phyloP scores from a whole-genome alignment of 108 stramenopile genomes.

The Cyclotella sp. region DNA sequence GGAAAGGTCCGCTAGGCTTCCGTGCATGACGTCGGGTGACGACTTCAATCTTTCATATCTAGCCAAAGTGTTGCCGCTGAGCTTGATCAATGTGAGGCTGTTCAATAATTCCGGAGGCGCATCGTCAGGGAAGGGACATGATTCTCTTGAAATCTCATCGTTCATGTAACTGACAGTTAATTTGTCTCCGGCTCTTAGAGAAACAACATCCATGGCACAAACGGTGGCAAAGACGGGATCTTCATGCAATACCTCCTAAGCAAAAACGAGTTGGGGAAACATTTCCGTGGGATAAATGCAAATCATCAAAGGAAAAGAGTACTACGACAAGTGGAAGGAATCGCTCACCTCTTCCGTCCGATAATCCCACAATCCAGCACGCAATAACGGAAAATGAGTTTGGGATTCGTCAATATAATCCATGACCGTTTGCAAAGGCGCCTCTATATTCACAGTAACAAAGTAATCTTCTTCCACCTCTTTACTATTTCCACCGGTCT shows the following conservation, averaged over 20 bases:
- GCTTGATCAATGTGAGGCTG: constrained; percentile 43
- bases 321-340: no score
- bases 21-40: constrained; percentile 18
- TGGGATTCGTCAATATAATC: constrained; percentile 51
- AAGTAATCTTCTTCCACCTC: constrained; percentile 53
- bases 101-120: constrained; percentile 48
- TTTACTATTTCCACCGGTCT: constrained; percentile 18
- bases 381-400: constrained; percentile 47
- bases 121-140: constrained; percentile 42
- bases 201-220: constrained; percentile 51
- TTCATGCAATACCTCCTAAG: constrained; percentile 38
- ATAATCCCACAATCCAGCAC: constrained; percentile 53
- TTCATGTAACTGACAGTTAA: constrained; percentile 50
- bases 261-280: no score
- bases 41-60: constrained; percentile 48
- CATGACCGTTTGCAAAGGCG: constrained; percentile 51
- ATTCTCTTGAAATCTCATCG: constrained; percentile 49
- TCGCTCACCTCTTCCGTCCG: constrained; percentile 31
- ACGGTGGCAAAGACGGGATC: constrained; percentile 54
- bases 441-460: constrained; percentile 52
- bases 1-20: not conserved
- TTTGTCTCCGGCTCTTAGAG: constrained; percentile 42
- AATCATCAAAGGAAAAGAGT: no score
- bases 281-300: no score
- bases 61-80: constrained; percentile 47